phyloP scores from a whole-genome alignment of 2,329 filamentous ascomycete species.

The Pseudogymnoascus sp. region DNA sequence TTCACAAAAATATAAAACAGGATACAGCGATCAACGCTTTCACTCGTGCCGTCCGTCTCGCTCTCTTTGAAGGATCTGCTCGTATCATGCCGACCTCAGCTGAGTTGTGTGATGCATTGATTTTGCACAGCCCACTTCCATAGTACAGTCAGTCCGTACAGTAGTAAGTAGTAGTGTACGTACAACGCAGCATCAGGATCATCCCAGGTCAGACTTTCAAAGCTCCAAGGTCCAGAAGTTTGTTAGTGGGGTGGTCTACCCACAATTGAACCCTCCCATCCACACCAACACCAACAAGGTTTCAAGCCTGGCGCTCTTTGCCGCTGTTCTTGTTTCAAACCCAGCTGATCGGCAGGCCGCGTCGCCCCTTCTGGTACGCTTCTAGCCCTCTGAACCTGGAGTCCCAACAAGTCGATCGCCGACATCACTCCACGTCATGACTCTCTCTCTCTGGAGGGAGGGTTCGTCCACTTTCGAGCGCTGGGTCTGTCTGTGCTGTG shows the following conservation, averaged over 20 bases:
- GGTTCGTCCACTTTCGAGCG: background rate
- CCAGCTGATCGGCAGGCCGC: background rate
- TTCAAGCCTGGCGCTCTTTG: background rate
- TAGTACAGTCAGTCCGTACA: too few relatives aligned
- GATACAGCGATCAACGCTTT: background rate
- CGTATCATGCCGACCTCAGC: background rate
- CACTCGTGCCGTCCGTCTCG: too few relatives aligned
- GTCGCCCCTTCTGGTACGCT: background rate
- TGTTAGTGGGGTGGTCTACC: background rate
- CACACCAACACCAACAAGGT: background rate
- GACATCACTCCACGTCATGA: background rate
- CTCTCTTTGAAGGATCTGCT: background rate
- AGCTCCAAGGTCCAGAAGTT: background rate
- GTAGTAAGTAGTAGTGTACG: background rate
- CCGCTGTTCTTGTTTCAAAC: background rate
- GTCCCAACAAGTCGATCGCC: background rate
- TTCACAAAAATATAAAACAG: background rate
- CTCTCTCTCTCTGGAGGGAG: background rate
- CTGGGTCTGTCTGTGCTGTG: background rate
- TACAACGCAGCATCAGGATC: background rate
- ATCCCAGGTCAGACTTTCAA: background rate
- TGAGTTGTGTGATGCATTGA: background rate
- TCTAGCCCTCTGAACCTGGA: background rate
- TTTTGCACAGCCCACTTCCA: background rate
- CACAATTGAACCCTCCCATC: background rate